Base-by-base conservation (phyloP, 1,284 basidiomycete species). In the Thelephora terrestris region DNA sequence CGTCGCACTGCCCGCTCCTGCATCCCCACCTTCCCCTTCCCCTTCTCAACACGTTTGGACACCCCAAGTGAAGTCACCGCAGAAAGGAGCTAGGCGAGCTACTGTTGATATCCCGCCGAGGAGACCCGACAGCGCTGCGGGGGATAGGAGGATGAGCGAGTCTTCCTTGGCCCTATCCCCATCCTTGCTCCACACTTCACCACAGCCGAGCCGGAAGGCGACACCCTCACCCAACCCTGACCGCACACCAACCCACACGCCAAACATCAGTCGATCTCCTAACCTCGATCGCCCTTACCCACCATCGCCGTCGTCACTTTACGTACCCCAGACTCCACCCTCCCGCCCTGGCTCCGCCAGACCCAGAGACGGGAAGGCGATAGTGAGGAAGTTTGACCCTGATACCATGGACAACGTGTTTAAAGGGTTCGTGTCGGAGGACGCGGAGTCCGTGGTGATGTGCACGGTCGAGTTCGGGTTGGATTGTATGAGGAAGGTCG, bases 401-500 rank as follows among this genome's bases (percentile, higher is more conserved):
- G 49, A 45, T 36, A 47, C 54, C 45, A 67, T 67, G 66, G 64
- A 66, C 46, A 64, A 66, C 52, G 57, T 64, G 38, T 66, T 63
- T 36, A 61, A 57, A n/a, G 62, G 61, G 7, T 56, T 57, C 47
- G 60, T 49, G 29, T 50, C 35, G n/a, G 52, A 54, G 34, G 32
- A 54, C 25, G 61, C 57, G 46, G 58, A 61, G 49, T 54, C 48
- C 36, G 53, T 53, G 20, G 66, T 68, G 29, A 52, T 68, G 45
- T 68, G 66, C 47, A 65, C 64, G n/a, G 56, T 66, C 37, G 65
- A 65, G 51, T 58, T 68, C 44, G 66, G 66, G 18, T 53, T 68
- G 6, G 58, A 55, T 38, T 61, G 64, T 45, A 53, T 58, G 9
- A 55, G 58, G 45, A 57, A 57, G 32, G 54, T 46, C 16, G 51